Base-by-base conservation (phyloP, 306 rosid species). In the Fragaria ananassa region DNA sequence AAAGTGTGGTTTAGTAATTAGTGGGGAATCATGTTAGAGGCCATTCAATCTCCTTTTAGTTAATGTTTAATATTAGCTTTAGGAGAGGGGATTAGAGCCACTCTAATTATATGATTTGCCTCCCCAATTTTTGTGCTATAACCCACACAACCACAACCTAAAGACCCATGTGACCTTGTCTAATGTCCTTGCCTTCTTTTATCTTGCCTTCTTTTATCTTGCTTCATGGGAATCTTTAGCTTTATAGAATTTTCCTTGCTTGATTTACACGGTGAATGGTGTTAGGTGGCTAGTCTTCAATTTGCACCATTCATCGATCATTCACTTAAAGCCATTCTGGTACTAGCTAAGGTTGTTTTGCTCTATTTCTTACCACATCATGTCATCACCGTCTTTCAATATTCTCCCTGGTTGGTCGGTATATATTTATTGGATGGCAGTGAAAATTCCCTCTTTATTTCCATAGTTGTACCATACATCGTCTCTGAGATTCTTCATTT, bases 121-220 rank as follows among this genome's bases (percentile, higher is more conserved):
- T 23, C 44, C 63, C 31, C 71, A 60, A 58, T 49, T 51, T 42
- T 64, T 66, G 47, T 58, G 66, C 53, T 34, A 21, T 1, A 39
- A 39, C 9, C 42, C 42, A 39, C 42, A 6, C 42, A 39, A 39
- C 42, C 42, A 6, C 42, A 39, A 39, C 42, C 42, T 39, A 39
- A 15, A 72, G 82, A 71, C 75, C 69, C 89, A 85, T 85, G 86
- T 85, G 86, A 58, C 77, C 74, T 65, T 83, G 85, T 81, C 85
- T 70, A 71, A 25, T 74, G 58, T 74, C 34, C 68, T 37, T 4
- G 81, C 50, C 65, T 70, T 42, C 2, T 78, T 23, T 23, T 23
- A 23, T 23, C 25, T 23, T 23, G 25, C 25, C 25, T 23, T 51
- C 60, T 44, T 35, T 74, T 49, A 35, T 49, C 61, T 51, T 35